phyloP scores from a whole-genome alignment of 2,329 filamentous ascomycete genomes.

The Celoporthe dispersa region DNA sequence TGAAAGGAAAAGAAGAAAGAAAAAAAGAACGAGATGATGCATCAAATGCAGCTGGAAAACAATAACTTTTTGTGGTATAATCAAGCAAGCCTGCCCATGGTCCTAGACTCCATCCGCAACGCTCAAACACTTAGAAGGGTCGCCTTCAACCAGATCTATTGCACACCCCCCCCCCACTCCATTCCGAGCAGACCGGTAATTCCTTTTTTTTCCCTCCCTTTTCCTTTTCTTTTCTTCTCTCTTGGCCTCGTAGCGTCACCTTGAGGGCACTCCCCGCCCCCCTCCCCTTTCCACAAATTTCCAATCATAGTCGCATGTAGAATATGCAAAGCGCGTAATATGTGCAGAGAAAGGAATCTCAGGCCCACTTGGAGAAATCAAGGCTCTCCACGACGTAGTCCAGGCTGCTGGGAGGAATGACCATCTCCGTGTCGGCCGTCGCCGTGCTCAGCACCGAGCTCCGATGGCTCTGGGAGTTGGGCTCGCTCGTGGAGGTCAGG shows the following conservation, averaged over 20 bases:
- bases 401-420: slow-evolving; percentile 39
- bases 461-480: slow-evolving; percentile 55
- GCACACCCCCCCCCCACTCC: not conserved
- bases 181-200: not conserved
- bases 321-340: not conserved
- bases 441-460: slow-evolving; percentile 61
- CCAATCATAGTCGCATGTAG: not conserved
- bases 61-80: slow-evolving; percentile 47
- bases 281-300: not conserved
- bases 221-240: not conserved
- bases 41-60: slow-evolving; percentile 15
- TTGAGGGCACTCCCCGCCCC: not conserved
- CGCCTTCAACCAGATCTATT: not conserved
- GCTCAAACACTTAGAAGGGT: slow-evolving; percentile 1
- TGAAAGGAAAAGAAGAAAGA: not conserved
- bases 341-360: slow-evolving; percentile 16
- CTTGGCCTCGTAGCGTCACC: too few species aligned
- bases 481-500: slow-evolving; percentile 61
- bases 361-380: slow-evolving; percentile 57
- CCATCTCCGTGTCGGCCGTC: slow-evolving; percentile 58
- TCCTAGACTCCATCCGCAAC: slow-evolving; percentile 31
- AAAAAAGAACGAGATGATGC: not conserved
- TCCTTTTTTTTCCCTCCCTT: not conserved
- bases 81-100: slow-evolving; percentile 28
- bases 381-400: slow-evolving; percentile 51